Percentiles rank a stretch among this genome's conserved stretches.
phyloP scores from a whole-genome alignment of 2,329 filamentous ascomycete genomes.

The Ascochyta viciae-villosae region DNA sequence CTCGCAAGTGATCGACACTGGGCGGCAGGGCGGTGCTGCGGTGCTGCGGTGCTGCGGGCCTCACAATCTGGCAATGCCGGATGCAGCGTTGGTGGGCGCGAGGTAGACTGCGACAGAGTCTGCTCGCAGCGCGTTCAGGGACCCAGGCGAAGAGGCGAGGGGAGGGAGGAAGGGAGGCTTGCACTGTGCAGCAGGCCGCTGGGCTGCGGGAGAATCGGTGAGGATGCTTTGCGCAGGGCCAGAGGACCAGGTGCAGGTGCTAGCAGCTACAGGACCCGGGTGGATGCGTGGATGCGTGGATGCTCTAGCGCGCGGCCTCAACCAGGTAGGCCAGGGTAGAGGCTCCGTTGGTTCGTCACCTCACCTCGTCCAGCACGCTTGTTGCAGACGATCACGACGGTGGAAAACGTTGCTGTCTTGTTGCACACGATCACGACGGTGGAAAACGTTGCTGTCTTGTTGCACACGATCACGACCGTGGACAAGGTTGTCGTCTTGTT shows the following conservation, averaged over 20 bases:
- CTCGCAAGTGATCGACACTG: constrained; percentile 14
- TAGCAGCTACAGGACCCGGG: background rate
- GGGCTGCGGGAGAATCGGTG: constrained; percentile 10
- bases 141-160: constrained; percentile 1
- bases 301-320: constrained; percentile 4
- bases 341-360: background rate
- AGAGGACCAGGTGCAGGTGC: background rate
- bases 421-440: background rate
- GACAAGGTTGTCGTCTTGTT: too few relatives aligned
- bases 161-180: background rate
- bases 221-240: constrained; percentile 6
- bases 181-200: constrained; percentile 4
- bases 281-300: background rate
- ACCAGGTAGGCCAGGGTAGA: constrained; percentile 2
- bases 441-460: background rate
- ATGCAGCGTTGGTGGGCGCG: constrained; percentile 11
- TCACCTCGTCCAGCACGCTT: background rate
- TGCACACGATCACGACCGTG: too few relatives aligned
- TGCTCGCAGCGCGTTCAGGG: constrained; percentile 11
- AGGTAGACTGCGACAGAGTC: background rate
- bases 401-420: background rate
- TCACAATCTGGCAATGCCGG: constrained; percentile 4
- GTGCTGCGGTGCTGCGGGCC: background rate
- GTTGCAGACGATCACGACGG: background rate
- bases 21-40: constrained; percentile 11